A percentile compares a stretch with the other conserved stretches of the same genome.
Conservation (phyloP, 2,329 filamentous ascomycete species). For the Lachnellula suecica region DNA sequence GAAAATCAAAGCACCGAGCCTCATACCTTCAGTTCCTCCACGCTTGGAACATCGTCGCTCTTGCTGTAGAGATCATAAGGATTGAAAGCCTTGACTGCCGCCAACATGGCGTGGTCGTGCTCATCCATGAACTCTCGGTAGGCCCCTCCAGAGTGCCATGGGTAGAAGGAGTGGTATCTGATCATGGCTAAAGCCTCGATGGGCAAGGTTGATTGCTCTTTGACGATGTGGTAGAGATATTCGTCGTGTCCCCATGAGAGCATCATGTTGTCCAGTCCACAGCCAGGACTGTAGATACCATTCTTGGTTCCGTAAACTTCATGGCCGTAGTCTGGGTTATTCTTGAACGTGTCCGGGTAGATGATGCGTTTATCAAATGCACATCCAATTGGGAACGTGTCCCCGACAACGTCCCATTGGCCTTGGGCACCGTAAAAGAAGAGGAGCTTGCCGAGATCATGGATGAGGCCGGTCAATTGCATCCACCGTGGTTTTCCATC, state of each 20-base stretch:
- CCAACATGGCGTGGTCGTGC: slow-evolving; percentile 76
- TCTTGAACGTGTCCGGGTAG: slow-evolving; percentile 73
- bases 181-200: slow-evolving; percentile 89
- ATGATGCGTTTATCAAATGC: slow-evolving; percentile 75
- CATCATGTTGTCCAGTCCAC: slow-evolving; percentile 85
- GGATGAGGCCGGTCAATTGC: slow-evolving; percentile 75
- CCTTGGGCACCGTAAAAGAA: slow-evolving; percentile 81
- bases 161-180: slow-evolving; percentile 87
- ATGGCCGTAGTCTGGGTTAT: slow-evolving; percentile 73
- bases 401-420: slow-evolving; percentile 92
- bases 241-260: slow-evolving; percentile 89
- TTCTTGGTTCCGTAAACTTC: slow-evolving; percentile 71
- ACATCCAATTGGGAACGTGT: slow-evolving; percentile 79
- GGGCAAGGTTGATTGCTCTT: slow-evolving; percentile 77
- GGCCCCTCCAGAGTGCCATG: slow-evolving; percentile 81
- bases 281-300: slow-evolving; percentile 78
- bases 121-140: slow-evolving; percentile 82
- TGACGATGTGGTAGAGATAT: slow-evolving; percentile 83
- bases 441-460: slow-evolving; percentile 78
- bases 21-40: slow-evolving; percentile 71
- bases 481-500: slow-evolving; percentile 84
- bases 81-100: slow-evolving; percentile 83
- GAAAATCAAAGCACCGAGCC: background rate
- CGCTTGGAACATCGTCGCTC: slow-evolving; percentile 75
- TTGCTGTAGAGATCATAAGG: slow-evolving; percentile 92